Evolutionary conservation across 805 yeast genomes (phyloP), one percentile per base, ranked within the genome.

Genomic region (Ogataea paraovalis): DNA sequence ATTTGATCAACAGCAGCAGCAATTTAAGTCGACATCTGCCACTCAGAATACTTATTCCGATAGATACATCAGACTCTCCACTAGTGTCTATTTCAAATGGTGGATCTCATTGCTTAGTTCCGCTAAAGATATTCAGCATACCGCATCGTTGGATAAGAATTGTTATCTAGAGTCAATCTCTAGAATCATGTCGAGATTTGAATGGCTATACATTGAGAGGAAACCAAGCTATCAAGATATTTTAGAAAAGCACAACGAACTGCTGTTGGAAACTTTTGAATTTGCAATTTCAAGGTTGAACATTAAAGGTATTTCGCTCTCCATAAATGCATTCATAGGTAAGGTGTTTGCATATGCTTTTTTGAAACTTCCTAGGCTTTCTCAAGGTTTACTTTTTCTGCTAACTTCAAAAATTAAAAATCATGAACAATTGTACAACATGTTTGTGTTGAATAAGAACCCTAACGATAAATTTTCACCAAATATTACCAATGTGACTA

Each of bases 261-360:
- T 72, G 20, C 65, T 85, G 22, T 60, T 70, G n/a, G 68, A 71
- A 36, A 83, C 92, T 1, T 64, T 82, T 45, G 76, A 74, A 42
- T 75, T 71, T 54, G 71, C 79, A 45, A 70, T 85, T 12, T 61
- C 67, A 43, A 74, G 75, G 53, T 65, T 82, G 47, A 66, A 72
- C 42, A 56, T 73, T 47, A 82, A 82, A 52, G 70, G 70, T 21
- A 67, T 82, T 10, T 72, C 87, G 0, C 62, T 80, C n/a, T 71
- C 84, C 5, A 64, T 77, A 19, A 71, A 80, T 20, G 88, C 89
- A 3, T 83, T 85, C 54, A 69, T 80, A 12, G 92, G 92, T 5
- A 85, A 85, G 57, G 75, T 82, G 3, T 75, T 85, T 60, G 90
- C 90, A 1, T 79, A 80, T 57, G 68, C 80, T 3, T 85, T 74